Evolutionary conservation across 345 rosid species (phyloP).

Genomic region (Rhizophora mangle): DNA sequence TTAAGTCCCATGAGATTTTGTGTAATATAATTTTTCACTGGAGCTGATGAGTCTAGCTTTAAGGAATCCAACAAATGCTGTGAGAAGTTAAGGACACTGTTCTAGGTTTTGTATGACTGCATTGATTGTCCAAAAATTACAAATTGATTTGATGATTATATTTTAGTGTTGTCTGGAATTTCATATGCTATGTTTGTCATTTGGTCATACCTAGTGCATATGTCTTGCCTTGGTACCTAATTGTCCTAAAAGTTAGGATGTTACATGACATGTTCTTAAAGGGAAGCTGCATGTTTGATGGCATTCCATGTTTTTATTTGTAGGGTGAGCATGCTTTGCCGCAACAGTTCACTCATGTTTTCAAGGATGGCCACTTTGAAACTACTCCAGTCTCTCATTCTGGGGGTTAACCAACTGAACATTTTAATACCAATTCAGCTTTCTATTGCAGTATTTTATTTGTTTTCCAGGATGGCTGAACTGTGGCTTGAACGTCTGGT

Average conservation of each 20-base stretch:
- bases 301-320: slow-evolving; percentile 13
- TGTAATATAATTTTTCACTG: no score
- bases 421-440: slow-evolving; percentile 16
- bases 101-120: no score
- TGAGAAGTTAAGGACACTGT: no score
- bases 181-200: no score
- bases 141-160: no score
- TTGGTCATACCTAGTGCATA: background rate
- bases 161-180: no score
- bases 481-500: slow-evolving; percentile 20
- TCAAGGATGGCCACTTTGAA: slow-evolving; percentile 64
- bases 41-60: no score
- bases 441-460: slow-evolving; percentile 13
- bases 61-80: no score
- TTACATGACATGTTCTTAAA: background rate
- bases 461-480: slow-evolving; percentile 19
- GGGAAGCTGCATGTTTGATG: background rate
- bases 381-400: slow-evolving; percentile 94
- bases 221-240: background rate
- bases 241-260: background rate
- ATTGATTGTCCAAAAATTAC: no score
- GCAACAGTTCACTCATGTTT: slow-evolving; percentile 68
- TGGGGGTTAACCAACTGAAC: slow-evolving; percentile 51
- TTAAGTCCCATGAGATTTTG: no score
- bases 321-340: slow-evolving; percentile 91